Evolutionary conservation across 1,284 basidiomycete genomes (phyloP), one percentile per base, ranked within the genome.

Genomic region (Agaricales sp.): DNA sequence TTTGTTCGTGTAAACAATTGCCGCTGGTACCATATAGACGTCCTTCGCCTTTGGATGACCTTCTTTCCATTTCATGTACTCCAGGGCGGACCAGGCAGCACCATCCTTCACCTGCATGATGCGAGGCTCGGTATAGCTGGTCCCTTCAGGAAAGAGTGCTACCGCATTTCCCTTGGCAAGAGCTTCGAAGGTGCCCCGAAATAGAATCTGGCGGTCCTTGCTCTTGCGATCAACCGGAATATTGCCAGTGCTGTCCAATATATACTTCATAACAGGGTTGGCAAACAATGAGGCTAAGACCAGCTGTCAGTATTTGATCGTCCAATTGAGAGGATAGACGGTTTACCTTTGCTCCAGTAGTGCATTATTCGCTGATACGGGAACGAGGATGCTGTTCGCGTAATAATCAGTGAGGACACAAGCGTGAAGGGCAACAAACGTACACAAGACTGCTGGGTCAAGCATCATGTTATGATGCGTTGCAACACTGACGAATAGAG

Each of bases 91-190:
- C 93, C 93, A 97, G 4, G 91, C 82, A n/a, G 89, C 88, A 20
- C 94, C 94, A 58, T 97, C 92, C 64, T 98, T 98, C 59, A 98
- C 78, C 53, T 91, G 86, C 75, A 94, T 87, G 59, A 98, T 87
- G 51, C 81, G 78, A 2, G 93, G 92, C 60, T 94, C 89, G 0
- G 93, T 96, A 61, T 88, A 88, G 58, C 83, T 86, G 21, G 85
- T 87, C 30, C 93, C 94, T 65, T 98, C 94, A 1, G 95, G 95
- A 62, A 98, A 98, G 38, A 98, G 73, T 3, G 91, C 94, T 48
- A 98, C 89, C 18, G 82, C 86, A 53, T 86, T 78, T 19, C 85
- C 88, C 14, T 71, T 70, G 11, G 82, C 75, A 45, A 98, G 75
- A 1, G 87, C 87, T 56, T 93, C 85, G 58, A 97, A 87, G 0